Evolutionary conservation across 176 grass and related monocot species (phyloP).

Genomic region (Triticum turgidum): DNA sequence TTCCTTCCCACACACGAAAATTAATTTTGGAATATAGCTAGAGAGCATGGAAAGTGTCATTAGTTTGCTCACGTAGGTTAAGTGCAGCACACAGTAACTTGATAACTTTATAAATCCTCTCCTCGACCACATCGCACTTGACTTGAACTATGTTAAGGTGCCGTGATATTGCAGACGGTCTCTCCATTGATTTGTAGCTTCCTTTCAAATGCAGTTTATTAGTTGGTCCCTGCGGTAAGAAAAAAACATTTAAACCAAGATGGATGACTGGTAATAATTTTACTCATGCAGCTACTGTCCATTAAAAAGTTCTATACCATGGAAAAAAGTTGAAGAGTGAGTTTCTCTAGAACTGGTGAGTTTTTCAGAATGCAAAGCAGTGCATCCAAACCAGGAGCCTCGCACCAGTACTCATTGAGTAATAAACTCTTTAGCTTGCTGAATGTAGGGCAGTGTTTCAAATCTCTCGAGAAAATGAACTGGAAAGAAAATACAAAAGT

Average conservation of each 20-base stretch:
- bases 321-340: not conserved
- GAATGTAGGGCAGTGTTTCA: conserved; percentile 15
- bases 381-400: not conserved
- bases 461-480: conserved; percentile 11
- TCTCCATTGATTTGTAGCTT: not conserved
- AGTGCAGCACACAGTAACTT: not conserved
- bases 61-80: not conserved
- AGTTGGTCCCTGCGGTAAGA: not conserved
- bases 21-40: not conserved
- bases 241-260: not conserved
- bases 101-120: not conserved
- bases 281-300: not conserved
- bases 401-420: not conserved
- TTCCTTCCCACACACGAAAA: not conserved
- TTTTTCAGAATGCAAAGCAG: not conserved
- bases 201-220: not conserved
- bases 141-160: not conserved
- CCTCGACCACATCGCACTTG: not conserved
- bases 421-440: conserved; percentile 12
- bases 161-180: not conserved
- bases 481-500: not conserved
- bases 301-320: not conserved
- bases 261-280: not conserved
- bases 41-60: not conserved
- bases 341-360: conserved; percentile 20